phyloP scores from a whole-genome alignment of 441 rosid genomes.

The Pelargonium citronellum region DNA sequence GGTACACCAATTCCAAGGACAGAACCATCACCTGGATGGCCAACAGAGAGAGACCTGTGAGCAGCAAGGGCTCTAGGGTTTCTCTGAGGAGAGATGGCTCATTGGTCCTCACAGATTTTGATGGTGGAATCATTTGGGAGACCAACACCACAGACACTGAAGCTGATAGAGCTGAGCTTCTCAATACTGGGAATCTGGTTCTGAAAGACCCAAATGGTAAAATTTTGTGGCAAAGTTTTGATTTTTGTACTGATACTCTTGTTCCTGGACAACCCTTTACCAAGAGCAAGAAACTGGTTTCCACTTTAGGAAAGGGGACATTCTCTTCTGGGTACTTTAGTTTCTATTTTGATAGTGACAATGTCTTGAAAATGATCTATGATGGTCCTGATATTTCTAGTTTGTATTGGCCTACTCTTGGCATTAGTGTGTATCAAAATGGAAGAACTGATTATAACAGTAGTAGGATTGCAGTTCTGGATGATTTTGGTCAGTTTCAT shows the following conservation, averaged over 20 bases:
- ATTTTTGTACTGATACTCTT: constrained; percentile 43
- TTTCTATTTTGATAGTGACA: constrained; percentile 37
- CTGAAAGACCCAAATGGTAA: constrained; percentile 12
- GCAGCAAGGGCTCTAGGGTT: constrained; percentile 36
- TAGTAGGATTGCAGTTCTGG: constrained; percentile 33
- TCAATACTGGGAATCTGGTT: constrained; percentile 41
- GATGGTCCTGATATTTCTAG: constrained; percentile 42
- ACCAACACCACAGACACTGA: constrained; percentile 24
- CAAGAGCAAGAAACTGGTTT: constrained; percentile 29
- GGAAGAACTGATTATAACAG: constrained; percentile 33
- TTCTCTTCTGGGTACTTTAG: constrained; percentile 29
- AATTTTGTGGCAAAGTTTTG: constrained; percentile 45
- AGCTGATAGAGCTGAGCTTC: constrained; percentile 26
- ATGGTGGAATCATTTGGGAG: constrained; percentile 31
- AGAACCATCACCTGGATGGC: constrained; percentile 44
- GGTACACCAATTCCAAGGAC: constrained; percentile 35
- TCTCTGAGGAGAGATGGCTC: constrained; percentile 29
- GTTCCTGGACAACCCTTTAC: constrained; percentile 37
- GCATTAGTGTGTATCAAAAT: not conserved
- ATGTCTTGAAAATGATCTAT: constrained; percentile 34
- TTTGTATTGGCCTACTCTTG: constrained; percentile 41
- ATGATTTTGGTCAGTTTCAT: constrained; percentile 28
- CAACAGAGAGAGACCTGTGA: constrained; percentile 41
- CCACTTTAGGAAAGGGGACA: constrained; percentile 24
- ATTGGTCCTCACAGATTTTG: constrained; percentile 36